Evolutionary conservation across 2,329 filamentous ascomycete genomes (phyloP), one percentile per base, ranked within the genome.

Genomic region (Xylariaceae sp.): DNA sequence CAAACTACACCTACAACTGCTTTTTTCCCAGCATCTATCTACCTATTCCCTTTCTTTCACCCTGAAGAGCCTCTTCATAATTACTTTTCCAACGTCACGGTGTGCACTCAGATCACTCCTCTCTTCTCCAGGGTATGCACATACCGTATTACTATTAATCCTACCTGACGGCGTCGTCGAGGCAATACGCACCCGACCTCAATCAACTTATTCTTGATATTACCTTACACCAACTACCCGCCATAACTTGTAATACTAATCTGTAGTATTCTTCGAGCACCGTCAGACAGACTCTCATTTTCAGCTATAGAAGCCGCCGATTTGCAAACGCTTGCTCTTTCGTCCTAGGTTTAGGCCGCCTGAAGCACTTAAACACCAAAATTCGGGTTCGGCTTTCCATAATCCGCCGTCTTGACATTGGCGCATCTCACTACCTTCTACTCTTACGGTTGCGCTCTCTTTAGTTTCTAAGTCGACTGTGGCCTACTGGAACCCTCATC

Each of bases 171-270:
- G 49, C n/a, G n/a, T n/a, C 24, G 17, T 46, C 43, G 43, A 49
- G 50, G 36, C 51, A 40, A n/a, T 46, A 55, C 51, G 39, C 44
- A 36, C 21, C 37, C 12, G 46, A 34, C 37, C 29, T 37, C 45
- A 11, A 21, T 37, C 39, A 36, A 19, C 12, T 53, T 37, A 43
- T 36, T 17, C 36, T 46, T 49, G 37, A 33, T 53, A 44, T 24
- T 28, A 19, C 29, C 45, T 29, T 47, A 48, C 21, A 40, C 39
- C 19, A 4, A 33, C 31, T 39, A 16, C 16, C 34, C 43, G 24
- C 19, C 16, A 34, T 28, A 39, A 40, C 37, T 56, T 50, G 17
- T 53, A 59, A 54, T 53, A 59, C 50, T 56, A 40, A 62, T 56
- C 28, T 41, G 21, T 53, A 49, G 44, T 51, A 49, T 59, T 51